Conservation (phyloP, 331 rosid genomes). For the Spiraea crenata region DNA sequence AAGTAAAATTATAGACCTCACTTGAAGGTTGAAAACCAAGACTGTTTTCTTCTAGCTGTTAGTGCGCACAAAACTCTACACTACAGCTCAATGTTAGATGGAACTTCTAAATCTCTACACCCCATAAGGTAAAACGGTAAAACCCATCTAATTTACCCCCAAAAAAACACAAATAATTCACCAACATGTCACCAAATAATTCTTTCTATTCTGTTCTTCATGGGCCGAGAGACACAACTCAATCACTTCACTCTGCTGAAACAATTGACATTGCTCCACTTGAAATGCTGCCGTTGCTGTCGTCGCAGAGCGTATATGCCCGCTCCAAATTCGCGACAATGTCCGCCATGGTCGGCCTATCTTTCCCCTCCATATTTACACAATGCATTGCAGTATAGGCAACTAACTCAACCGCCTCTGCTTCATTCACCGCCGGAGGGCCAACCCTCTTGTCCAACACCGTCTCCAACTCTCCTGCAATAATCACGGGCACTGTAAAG, state of each 20-base stretch:
- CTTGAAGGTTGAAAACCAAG: constrained; percentile 4
- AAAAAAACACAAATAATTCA: constrained; percentile 17
- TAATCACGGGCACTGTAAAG: constrained; percentile 70
- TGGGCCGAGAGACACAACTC: constrained; percentile 1
- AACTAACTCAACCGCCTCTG: constrained; percentile 86
- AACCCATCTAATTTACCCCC: constrained; percentile 22
- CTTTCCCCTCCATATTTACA: constrained; percentile 91
- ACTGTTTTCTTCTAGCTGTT: constrained; percentile 34
- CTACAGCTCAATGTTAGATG: constrained; percentile 49
- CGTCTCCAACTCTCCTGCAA: constrained; percentile 54
- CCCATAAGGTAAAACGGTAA: constrained; percentile 14
- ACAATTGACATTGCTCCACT: constrained; percentile 68
- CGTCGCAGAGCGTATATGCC: constrained; percentile 71
- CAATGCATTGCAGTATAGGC: constrained; percentile 87
- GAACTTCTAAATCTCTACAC: constrained; percentile 44
- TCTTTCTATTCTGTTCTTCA: constrained; percentile 2
- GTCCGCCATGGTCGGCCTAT: constrained; percentile 88
- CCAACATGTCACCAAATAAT: constrained; percentile 30
- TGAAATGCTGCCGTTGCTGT: constrained; percentile 84
- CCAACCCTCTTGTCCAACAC: constrained; percentile 70
- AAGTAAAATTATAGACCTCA: too few relatives aligned
- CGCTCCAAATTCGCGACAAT: constrained; percentile 90
- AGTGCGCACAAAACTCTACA: constrained; percentile 43
- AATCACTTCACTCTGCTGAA: constrained; percentile 42
- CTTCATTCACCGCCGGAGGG: constrained; percentile 60